Evolutionary conservation across 2,329 filamentous ascomycete species (phyloP).

Genomic region (Fusarium tricinctum): DNA sequence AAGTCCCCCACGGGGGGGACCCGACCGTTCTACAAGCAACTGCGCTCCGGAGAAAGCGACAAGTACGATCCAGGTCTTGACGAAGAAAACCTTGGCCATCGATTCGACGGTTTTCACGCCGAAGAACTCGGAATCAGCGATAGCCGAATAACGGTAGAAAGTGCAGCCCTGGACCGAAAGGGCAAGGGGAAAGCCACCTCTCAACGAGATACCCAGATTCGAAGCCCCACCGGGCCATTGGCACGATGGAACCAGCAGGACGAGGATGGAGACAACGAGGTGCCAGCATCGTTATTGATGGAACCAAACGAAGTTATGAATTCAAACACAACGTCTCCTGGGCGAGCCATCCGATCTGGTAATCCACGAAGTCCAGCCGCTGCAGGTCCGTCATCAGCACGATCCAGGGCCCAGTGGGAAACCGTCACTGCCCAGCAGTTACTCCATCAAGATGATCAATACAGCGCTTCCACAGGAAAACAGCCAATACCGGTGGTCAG

Average conservation of each 20-base stretch:
- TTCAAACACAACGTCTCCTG: conserved; percentile 33
- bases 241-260: conserved; percentile 56
- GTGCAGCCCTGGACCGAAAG: conserved; percentile 47
- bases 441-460: conserved; percentile 59
- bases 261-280: conserved; percentile 70
- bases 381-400: conserved; percentile 60
- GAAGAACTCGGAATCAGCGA: conserved; percentile 62
- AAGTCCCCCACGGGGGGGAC: conserved; percentile 46
- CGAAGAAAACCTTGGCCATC: conserved; percentile 66
- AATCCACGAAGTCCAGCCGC: conserved; percentile 32
- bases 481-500: conserved; percentile 51
- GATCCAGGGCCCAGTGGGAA: conserved; percentile 68
- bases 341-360: conserved; percentile 30
- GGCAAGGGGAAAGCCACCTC: conserved; percentile 32
- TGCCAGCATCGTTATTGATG: conserved; percentile 73
- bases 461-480: conserved; percentile 21
- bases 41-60: conserved; percentile 59
- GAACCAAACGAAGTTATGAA: conserved; percentile 61
- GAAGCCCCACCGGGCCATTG: conserved; percentile 32
- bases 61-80: conserved; percentile 62
- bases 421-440: conserved; percentile 65
- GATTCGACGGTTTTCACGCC: conserved; percentile 66
- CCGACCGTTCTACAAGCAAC: conserved; percentile 65
- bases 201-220: conserved; percentile 22
- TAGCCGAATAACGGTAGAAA: conserved; percentile 62